Percentiles rank a stretch among this genome's conserved stretches.
These are phyloP conservation scores for Dothideomycetidae sp. DNA, from an alignment of 2,329 filamentous ascomycete genomes.

Conservation along the genomic window DNA sequence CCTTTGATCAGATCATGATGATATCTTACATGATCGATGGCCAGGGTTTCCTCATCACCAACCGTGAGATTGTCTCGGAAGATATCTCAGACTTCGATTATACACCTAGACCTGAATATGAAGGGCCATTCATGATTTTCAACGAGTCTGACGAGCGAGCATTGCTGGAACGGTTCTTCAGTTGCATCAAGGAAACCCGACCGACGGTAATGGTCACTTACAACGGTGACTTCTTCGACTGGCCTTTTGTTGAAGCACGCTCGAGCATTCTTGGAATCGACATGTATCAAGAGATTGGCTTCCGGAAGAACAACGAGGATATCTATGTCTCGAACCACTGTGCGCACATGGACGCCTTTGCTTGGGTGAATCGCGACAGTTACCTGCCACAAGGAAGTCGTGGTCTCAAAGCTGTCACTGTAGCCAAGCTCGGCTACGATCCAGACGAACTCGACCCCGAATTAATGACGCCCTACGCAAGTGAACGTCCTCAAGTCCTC, in stretches of 20 bases:
- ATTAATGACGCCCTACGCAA: conserved; percentile 82
- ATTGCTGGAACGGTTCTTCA: conserved; percentile 80
- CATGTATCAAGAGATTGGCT: conserved; percentile 98
- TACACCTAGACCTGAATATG: conserved; percentile 91
- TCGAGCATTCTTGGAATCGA: conserved; percentile 92
- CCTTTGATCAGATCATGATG: conserved; percentile 98
- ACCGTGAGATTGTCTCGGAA: conserved; percentile 92
- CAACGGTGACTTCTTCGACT: conserved; percentile 99
- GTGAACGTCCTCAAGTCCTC: conserved; percentile 79
- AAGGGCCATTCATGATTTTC: conserved; percentile 92
- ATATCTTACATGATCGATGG: conserved; percentile 99
- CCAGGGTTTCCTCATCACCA: conserved; percentile 93
- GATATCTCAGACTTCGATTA: conserved; percentile 98
- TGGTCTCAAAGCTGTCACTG: conserved; percentile 92
- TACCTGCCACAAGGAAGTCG: conserved; percentile 94
- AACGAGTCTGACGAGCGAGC: conserved; percentile 91
- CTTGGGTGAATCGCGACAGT: conserved; percentile 97
- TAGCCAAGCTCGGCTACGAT: conserved; percentile 95
- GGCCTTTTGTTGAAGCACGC: conserved; percentile 91
- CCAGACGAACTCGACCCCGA: conserved; percentile 96
- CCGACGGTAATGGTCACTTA: conserved; percentile 99
- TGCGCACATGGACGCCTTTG: conserved; percentile 97
- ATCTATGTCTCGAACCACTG: conserved; percentile 94
- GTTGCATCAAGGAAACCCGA: conserved; percentile 84
- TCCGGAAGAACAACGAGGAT: conserved; percentile 87